Evolutionary conservation across 495 filamentous ascomycete species (phyloP), one percentile per base, ranked within the genome.

Genomic region (Pyronema omphalodes): DNA sequence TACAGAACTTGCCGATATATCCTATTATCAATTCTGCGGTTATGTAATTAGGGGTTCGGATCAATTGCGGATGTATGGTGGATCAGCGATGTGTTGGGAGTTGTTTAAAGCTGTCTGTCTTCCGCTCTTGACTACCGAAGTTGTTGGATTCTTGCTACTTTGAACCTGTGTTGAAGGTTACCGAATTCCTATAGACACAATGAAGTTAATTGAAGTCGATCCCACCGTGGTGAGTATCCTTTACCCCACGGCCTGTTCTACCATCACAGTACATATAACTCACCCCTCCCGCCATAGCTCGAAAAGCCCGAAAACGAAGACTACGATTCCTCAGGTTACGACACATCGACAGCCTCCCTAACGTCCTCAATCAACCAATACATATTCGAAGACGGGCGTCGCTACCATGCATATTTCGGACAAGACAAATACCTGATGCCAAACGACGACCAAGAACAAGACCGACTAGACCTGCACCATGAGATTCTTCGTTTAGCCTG

Each of bases 401-500:
- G 44, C 12, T 47, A 47, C 44, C 44, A 47, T 23, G 44, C 18
- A 1, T 47, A 47, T 23, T 47, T 15, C 44, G 44, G 44, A 4
- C n/a, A n/a, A n/a, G 44, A 47, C 9, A 47, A 47, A 19, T 9
- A 47, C 17, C 11, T 19, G 1, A n/a, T 14, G 9, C 44, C 44
- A 1, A 47, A n/a, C 12, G 44, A 50, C 17, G 47, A 50, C 12
- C 1, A 34, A 12, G 47, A 50, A n/a, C 18, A 35, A 3, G 19
- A 50, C 29, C 8, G 62, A 15, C 29, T 63, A 34, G 51, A 62
- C 17, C 34, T 58, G 9, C 29, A 51, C 29, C 55, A 59, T 47
- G 55, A 55, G 18, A 47, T 54, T 41, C 41, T 47, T 34, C 46
- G 47, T n/a, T 17, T 57, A 34, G 11, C 71, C 62, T 60, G 71